These are phyloP conservation scores for Arthrobotrys entomopaga DNA, from an alignment of 2,329 filamentous ascomycete species.

Conservation along the genomic window DNA sequence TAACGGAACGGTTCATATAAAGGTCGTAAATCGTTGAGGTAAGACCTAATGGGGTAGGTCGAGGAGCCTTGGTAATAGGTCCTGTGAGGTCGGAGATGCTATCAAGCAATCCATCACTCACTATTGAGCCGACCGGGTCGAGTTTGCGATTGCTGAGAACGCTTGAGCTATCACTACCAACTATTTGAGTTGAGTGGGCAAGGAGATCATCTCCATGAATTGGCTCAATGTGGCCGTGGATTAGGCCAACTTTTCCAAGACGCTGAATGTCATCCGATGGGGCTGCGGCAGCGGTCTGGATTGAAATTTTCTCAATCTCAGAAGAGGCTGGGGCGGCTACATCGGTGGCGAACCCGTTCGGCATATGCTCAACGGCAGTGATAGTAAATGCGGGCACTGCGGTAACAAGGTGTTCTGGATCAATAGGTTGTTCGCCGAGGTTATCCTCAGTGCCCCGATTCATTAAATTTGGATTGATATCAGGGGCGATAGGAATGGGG, in stretches of 20 bases:
- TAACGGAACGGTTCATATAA: neutral
- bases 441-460: too few species aligned
- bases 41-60: neutral
- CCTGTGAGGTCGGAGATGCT: neutral
- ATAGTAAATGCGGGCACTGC: slow-evolving; percentile 1
- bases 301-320: too few species aligned
- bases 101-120: slow-evolving; percentile 16
- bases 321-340: too few species aligned
- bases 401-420: slow-evolving; percentile 1
- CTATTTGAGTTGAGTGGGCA: too few species aligned
- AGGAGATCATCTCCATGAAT: too few species aligned
- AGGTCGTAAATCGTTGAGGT: slow-evolving; percentile 24
- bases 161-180: too few species aligned
- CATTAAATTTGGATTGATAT: slow-evolving; percentile 29
- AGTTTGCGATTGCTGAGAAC: too few species aligned
- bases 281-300: too few species aligned
- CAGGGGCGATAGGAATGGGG: slow-evolving; percentile 26
- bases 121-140: neutral
- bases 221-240: too few species aligned
- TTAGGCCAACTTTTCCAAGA: too few species aligned
- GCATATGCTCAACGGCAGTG: neutral
- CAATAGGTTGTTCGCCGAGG: neutral
- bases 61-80: slow-evolving; percentile 11
- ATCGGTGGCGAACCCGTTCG: too few species aligned
- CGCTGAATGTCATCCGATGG: too few species aligned